Evolutionary conservation across 73 alveolate genomes (phyloP).

Genomic region (Tetrahymena malaccensis): DNA sequence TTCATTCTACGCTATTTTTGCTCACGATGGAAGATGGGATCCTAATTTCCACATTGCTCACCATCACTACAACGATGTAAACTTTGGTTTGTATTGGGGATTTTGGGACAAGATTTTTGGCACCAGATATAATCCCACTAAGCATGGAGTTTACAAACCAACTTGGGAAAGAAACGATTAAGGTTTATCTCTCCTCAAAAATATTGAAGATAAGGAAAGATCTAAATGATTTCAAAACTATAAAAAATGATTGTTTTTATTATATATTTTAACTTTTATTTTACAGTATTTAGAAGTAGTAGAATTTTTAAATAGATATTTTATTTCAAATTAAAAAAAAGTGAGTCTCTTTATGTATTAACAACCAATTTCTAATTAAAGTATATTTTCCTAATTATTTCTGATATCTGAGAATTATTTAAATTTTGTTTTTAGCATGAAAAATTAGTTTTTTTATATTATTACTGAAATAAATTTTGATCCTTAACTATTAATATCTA

Average conservation of each 20-base stretch:
- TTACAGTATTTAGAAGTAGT: too few species aligned
- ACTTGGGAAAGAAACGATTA: not conserved
- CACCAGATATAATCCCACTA: not conserved
- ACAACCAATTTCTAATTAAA: too few species aligned
- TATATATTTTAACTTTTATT: too few species aligned
- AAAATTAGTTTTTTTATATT: too few species aligned
- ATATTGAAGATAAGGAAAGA: not conserved
- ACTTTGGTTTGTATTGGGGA: constrained; percentile 38
- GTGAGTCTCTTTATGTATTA: too few species aligned
- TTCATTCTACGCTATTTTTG: constrained; percentile 21
- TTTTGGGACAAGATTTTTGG: constrained; percentile 26
- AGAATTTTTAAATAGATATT: too few species aligned
- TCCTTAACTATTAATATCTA: too few species aligned
- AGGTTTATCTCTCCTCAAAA: not conserved
- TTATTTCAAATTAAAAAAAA: too few species aligned
- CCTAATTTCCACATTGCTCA: constrained; percentile 37
- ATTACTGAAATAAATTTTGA: too few species aligned
- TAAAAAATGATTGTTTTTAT: not conserved
- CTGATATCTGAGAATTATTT: too few species aligned
- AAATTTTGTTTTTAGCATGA: too few species aligned
- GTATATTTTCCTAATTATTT: too few species aligned
- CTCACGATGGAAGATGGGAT: constrained; percentile 49
- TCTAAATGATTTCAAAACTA: not conserved
- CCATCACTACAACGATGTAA: constrained; percentile 24
- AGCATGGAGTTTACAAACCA: not conserved